Percentiles rank a stretch among this genome's conserved stretches.
Evolutionary conservation across 73 alveolate species (phyloP).

Genomic region (Paraurostyla sp.): DNA sequence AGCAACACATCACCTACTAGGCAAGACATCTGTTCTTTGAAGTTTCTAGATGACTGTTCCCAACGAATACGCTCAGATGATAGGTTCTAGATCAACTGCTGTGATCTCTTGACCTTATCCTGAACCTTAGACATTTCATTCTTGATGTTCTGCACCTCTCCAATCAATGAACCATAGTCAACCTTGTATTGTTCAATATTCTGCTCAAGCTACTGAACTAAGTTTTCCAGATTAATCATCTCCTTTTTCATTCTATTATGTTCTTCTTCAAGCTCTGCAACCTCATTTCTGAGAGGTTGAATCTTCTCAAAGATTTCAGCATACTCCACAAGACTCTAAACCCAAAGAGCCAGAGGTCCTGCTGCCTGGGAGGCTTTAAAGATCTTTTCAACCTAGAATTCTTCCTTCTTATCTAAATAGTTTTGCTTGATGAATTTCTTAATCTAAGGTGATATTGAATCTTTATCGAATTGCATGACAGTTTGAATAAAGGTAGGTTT

Average conservation of each 20-base stretch:
- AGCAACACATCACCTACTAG: constrained; percentile 95
- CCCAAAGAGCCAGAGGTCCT: constrained; percentile 99
- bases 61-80: constrained; percentile 97
- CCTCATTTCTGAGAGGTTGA: constrained; percentile 97
- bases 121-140: constrained; percentile 89
- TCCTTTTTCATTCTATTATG: constrained; percentile 79
- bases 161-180: constrained; percentile 94
- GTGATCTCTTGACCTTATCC: constrained; percentile 96
- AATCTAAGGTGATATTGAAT: constrained; percentile 67
- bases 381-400: constrained; percentile 94
- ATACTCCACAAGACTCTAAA: constrained; percentile 93
- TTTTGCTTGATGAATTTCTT: constrained; percentile 70
- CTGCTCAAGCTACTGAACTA: constrained; percentile 82
- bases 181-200: constrained; percentile 88
- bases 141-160: constrained; percentile 87
- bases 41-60: constrained; percentile 94
- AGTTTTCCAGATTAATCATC: constrained; percentile 71
- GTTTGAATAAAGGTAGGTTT: constrained; percentile 90
- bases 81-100: constrained; percentile 89
- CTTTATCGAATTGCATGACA: constrained; percentile 92
- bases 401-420: constrained; percentile 78
- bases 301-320: constrained; percentile 95
- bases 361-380: constrained; percentile 96
- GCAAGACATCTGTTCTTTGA: constrained; percentile 94
- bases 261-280: constrained; percentile 78